Percentiles rank a stretch among this genome's conserved stretches.
These are phyloP conservation scores for Lentinula edodes DNA, from an alignment of 768 basidiomycete genomes.

Conservation along the genomic window DNA sequence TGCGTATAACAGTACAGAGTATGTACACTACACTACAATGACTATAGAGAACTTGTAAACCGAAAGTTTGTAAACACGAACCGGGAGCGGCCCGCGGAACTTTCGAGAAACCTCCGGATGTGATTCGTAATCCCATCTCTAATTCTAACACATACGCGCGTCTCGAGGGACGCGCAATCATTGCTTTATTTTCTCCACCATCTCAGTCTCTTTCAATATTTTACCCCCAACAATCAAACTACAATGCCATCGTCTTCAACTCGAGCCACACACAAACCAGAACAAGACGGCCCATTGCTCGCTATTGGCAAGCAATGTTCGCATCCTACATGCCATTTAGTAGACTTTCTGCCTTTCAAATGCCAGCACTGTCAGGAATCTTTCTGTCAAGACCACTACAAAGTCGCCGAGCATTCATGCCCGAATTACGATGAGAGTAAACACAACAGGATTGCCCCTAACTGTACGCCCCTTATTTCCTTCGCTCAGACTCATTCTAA, in stretches of 20 bases:
- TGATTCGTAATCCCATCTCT: no score
- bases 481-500: background rate
- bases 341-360: slow-evolving; percentile 85
- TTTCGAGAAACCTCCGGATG: no score
- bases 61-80: no score
- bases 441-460: slow-evolving; percentile 71
- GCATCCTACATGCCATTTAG: slow-evolving; percentile 54
- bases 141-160: background rate
- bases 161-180: slow-evolving; percentile 4
- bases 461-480: slow-evolving; percentile 42
- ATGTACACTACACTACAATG: no score
- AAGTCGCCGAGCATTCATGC: slow-evolving; percentile 62
- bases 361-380: slow-evolving; percentile 70
- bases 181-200: background rate
- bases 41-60: no score
- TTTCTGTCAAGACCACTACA: slow-evolving; percentile 80
- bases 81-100: no score
- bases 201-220: background rate
- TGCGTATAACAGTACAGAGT: background rate
- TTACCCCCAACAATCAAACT: background rate
- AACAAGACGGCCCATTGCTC: slow-evolving; percentile 54
- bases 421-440: slow-evolving; percentile 64
- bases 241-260: slow-evolving; percentile 4
- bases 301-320: slow-evolving; percentile 70
- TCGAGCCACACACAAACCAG: slow-evolving; percentile 14